These are phyloP conservation scores for Oidiodendron maius DNA, from an alignment of 495 filamentous ascomycete genomes.

Conservation along the genomic window DNA sequence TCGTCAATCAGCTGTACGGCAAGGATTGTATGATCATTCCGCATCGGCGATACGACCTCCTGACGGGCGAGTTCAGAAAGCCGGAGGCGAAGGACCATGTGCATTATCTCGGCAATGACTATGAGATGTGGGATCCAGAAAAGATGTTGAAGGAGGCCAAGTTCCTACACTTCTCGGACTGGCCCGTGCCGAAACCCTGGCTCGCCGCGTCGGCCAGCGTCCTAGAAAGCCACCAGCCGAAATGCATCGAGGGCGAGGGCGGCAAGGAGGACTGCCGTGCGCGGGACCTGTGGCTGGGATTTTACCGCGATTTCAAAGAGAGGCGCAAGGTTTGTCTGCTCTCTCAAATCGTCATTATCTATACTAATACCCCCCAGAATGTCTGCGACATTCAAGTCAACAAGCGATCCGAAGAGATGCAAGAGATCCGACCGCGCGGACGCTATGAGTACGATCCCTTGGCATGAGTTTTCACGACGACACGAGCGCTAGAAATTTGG, in stretches of 20 bases:
- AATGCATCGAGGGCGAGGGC: background rate
- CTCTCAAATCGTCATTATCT: too few species aligned
- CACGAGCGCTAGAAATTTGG: too few species aligned
- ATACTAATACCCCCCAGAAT: too few species aligned
- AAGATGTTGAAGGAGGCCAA: conserved; percentile 59
- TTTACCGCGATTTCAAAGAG: conserved; percentile 72
- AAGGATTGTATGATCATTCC: conserved; percentile 66
- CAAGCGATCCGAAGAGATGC: too few species aligned
- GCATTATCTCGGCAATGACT: conserved; percentile 56
- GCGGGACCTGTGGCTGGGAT: conserved; percentile 61
- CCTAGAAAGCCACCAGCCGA: background rate
- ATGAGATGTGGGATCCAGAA: conserved; percentile 64
- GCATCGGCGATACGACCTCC: conserved; percentile 63
- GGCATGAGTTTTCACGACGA: too few species aligned
- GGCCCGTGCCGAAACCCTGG: conserved; percentile 79
- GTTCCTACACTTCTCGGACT: conserved; percentile 76
- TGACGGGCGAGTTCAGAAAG: conserved; percentile 65
- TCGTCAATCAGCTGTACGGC: conserved; percentile 65
- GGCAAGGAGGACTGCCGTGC: conserved; percentile 52
- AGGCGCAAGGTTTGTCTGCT: too few species aligned
- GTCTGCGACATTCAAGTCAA: too few species aligned
- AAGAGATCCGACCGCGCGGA: too few species aligned
- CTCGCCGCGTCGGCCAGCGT: too few species aligned
- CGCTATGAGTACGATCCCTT: too few species aligned
- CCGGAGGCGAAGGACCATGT: conserved; percentile 38